Percentiles rank a stretch among this genome's conserved stretches.
Evolutionary conservation across 1,139 yeast species (phyloP).

Genomic region (Casaregolazyma lundiana): DNA sequence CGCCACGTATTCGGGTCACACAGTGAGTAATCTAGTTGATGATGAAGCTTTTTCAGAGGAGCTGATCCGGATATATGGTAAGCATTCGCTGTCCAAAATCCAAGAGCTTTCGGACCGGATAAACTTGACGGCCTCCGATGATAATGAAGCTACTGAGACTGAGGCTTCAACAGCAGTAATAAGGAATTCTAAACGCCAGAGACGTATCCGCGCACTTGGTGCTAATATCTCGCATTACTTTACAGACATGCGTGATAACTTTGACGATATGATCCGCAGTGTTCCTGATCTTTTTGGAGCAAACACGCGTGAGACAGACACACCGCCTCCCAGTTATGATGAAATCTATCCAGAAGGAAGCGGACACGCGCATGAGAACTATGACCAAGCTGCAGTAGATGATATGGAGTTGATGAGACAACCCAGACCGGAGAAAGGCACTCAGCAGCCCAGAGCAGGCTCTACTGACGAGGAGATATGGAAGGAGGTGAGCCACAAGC

Average conservation of each 20-base stretch:
- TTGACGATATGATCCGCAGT: conserved; percentile 9
- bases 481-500: conserved; percentile 26
- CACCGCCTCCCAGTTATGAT: conserved; percentile 60
- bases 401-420: conserved; percentile 12
- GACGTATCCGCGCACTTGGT: conserved; percentile 3
- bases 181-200: neutral
- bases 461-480: conserved; percentile 26
- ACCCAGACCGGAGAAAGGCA: conserved; percentile 6
- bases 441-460: neutral
- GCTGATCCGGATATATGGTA: conserved; percentile 1
- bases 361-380: conserved; percentile 35
- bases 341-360: conserved; percentile 71
- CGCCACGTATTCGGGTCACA: conserved; percentile 49
- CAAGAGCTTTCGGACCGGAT: neutral
- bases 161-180: conserved; percentile 1
- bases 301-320: conserved; percentile 15
- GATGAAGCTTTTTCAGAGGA: conserved; percentile 44
- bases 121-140: neutral
- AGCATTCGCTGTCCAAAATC: neutral
- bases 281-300: conserved; percentile 8
- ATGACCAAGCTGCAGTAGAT: conserved; percentile 27
- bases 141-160: conserved; percentile 1
- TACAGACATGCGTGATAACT: conserved; percentile 9
- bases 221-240: conserved; percentile 4
- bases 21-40: conserved; percentile 44